Conservation (phyloP, 108 stramenopile genomes). For the Pseudonitzschia delicatissima region DNA sequence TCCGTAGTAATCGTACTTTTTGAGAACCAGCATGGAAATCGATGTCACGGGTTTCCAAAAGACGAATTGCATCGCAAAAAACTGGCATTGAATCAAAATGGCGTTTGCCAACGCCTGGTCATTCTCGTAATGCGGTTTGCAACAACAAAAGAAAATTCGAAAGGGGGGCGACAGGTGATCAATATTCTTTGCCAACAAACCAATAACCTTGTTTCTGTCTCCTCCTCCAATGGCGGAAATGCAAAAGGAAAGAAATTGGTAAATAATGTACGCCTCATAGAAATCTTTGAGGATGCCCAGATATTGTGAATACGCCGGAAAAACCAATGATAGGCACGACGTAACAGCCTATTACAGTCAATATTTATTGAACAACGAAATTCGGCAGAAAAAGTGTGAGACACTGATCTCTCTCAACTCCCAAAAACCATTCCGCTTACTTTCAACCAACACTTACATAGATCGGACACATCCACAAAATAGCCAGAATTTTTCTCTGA, state of each 20-base stretch:
- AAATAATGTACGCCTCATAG: constrained; percentile 92
- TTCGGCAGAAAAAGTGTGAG: not conserved
- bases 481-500: constrained; percentile 88
- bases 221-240: constrained; percentile 88
- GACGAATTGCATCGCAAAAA: constrained; percentile 91
- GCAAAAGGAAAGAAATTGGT: constrained; percentile 82
- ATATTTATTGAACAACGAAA: constrained; percentile 42
- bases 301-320: constrained; percentile 72
- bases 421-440: not conserved
- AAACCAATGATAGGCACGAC: constrained; percentile 82
- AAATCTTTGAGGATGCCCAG: constrained; percentile 87
- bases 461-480: constrained; percentile 91
- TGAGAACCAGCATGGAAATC: constrained; percentile 57
- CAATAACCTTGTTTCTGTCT: constrained; percentile 70
- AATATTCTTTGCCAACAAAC: constrained; percentile 55
- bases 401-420: not conserved
- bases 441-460: constrained; percentile 53
- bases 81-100: constrained; percentile 83
- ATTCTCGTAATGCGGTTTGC: constrained; percentile 42
- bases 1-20: constrained; percentile 71
- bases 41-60: constrained; percentile 79
- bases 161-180: constrained; percentile 70
- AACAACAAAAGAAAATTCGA: constrained; percentile 44
- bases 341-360: constrained; percentile 49
- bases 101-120: constrained; percentile 69